A percentile compares a stretch with the other conserved stretches of the same genome.
phyloP scores from a whole-genome alignment of 2,329 filamentous ascomycete species.

The Trichoderma koningii region DNA sequence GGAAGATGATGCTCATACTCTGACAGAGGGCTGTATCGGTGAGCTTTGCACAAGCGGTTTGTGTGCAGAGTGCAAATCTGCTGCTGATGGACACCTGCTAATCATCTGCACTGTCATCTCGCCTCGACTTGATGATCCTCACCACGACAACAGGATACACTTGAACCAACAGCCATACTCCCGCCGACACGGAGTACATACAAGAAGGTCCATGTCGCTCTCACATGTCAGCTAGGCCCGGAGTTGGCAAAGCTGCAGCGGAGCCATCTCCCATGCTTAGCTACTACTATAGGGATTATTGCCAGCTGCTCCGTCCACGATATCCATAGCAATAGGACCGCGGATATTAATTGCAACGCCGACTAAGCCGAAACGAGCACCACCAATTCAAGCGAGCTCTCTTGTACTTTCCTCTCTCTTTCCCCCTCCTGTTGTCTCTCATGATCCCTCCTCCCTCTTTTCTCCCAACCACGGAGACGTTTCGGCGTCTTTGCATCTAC shows the following conservation, averaged over 20 bases:
- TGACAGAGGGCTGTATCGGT: no score
- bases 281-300: neutral
- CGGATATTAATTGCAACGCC: conserved; percentile 22
- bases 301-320: no score
- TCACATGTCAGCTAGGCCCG: conserved; percentile 10
- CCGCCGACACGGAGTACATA: no score
- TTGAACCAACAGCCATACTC: no score
- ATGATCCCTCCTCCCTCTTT: neutral
- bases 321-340: conserved; percentile 8
- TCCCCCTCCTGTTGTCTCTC: neutral
- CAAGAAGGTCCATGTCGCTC: neutral
- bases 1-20: neutral
- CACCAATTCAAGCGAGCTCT: conserved; percentile 4
- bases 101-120: neutral
- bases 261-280: conserved; percentile 1
- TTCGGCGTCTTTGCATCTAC: neutral
- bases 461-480: neutral
- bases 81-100: neutral
- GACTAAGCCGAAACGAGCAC: conserved; percentile 13
- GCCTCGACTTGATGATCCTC: neutral
- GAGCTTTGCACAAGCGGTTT: no score
- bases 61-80: no score
- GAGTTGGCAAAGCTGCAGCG: neutral
- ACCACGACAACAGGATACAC: no score
- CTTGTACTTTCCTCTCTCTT: neutral